Evolutionary conservation across 768 basidiomycete species (phyloP).

Genomic region (Russula ochroleuca): DNA sequence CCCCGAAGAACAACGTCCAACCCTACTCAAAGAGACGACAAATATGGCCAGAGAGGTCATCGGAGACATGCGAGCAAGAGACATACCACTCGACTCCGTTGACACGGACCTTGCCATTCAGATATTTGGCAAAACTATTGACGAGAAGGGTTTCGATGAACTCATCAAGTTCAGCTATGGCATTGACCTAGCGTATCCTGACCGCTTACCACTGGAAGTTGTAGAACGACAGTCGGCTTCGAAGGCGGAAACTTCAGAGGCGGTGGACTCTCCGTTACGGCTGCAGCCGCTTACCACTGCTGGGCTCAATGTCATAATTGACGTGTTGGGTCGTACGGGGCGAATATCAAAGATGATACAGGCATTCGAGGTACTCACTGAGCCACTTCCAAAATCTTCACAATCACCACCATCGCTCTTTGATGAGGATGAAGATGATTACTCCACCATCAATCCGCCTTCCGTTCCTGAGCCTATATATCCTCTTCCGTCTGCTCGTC

Average conservation of each 20-base stretch:
- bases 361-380: slow-evolving; percentile 74
- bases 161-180: slow-evolving; percentile 69
- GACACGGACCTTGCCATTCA: slow-evolving; percentile 66
- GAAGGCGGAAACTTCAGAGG: slow-evolving; percentile 26
- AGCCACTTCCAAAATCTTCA: slow-evolving; percentile 54
- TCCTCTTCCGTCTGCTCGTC: slow-evolving; percentile 43
- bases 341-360: slow-evolving; percentile 64
- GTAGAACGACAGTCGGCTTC: slow-evolving; percentile 7
- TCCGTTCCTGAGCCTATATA: slow-evolving; percentile 35
- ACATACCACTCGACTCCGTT: slow-evolving; percentile 50
- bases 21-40: slow-evolving; percentile 42
- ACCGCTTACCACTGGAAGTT: slow-evolving; percentile 54
- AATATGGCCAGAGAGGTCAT: slow-evolving; percentile 49
- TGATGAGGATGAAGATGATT: slow-evolving; percentile 64
- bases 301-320: slow-evolving; percentile 69
- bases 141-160: slow-evolving; percentile 51
- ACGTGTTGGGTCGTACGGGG: slow-evolving; percentile 58
- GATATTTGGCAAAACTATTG: slow-evolving; percentile 61
- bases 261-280: slow-evolving; percentile 40
- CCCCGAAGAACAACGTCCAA: slow-evolving; percentile 36
- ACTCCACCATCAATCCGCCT: slow-evolving; percentile 47
- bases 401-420: slow-evolving; percentile 45
- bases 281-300: slow-evolving; percentile 42
- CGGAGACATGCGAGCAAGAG: slow-evolving; percentile 50
- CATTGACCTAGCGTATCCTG: slow-evolving; percentile 71